These are phyloP conservation scores for Graphium sp. DNA, from an alignment of 2,329 filamentous ascomycete species.

Conservation along the genomic window DNA sequence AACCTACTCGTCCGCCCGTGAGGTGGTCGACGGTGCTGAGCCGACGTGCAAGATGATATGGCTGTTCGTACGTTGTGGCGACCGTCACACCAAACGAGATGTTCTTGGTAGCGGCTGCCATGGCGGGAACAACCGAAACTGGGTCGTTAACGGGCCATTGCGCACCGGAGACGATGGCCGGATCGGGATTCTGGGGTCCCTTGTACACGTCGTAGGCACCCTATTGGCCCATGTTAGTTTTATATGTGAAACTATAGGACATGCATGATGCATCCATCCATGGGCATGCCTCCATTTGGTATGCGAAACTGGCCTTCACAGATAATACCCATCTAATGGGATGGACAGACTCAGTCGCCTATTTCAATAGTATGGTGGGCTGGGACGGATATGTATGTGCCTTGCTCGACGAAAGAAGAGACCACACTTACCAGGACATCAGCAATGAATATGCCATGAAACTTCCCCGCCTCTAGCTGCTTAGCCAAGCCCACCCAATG, in stretches of 20 bases:
- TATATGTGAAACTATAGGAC: not conserved
- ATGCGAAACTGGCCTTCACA: no score
- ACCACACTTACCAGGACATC: conserved; percentile 24
- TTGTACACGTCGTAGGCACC: conserved; percentile 56
- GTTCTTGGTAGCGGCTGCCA: conserved; percentile 50
- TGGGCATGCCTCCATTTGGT: no score
- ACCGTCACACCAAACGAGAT: conserved; percentile 55
- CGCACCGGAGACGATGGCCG: conserved; percentile 42
- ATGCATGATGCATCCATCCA: not conserved
- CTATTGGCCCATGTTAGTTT: conserved; percentile 6
- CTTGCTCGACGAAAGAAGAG: not conserved
- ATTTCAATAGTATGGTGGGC: not conserved
- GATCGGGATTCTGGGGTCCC: conserved; percentile 33
- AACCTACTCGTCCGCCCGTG: conserved; percentile 35
- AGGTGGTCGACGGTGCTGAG: conserved; percentile 52
- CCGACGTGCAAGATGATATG: conserved; percentile 48
- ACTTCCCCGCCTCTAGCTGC: conserved; percentile 41
- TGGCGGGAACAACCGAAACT: conserved; percentile 39
- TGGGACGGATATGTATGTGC: not conserved
- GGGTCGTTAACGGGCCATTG: conserved; percentile 62
- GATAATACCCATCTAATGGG: no score
- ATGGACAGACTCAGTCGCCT: no score
- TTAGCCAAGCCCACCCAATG: conserved; percentile 46
- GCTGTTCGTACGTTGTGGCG: conserved; percentile 52
- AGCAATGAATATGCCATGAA: conserved; percentile 51